Conservation (phyloP, 1,284 basidiomycete species). For the Vanrija humicola region DNA sequence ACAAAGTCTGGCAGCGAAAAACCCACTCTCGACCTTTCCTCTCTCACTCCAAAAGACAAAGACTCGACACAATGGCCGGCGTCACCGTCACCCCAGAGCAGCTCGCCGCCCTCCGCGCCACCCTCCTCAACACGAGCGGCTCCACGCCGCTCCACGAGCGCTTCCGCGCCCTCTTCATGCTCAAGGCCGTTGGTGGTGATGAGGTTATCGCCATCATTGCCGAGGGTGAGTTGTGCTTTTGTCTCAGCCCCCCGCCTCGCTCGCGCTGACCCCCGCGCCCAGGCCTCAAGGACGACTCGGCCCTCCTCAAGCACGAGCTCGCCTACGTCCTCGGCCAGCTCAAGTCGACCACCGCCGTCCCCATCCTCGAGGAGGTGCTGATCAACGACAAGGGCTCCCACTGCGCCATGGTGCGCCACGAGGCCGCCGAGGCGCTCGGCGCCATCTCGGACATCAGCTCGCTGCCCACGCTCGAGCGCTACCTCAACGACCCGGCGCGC, state of each 20-base stretch:
- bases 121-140: slow-evolving; percentile 71
- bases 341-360: slow-evolving; percentile 67
- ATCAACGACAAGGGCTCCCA: slow-evolving; percentile 55
- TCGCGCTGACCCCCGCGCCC: slow-evolving; percentile 1
- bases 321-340: slow-evolving; percentile 97
- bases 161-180: slow-evolving; percentile 88
- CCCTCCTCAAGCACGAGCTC: slow-evolving; percentile 92
- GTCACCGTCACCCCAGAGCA: slow-evolving; percentile 41
- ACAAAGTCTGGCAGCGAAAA: background rate
- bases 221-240: slow-evolving; percentile 57
- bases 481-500: slow-evolving; percentile 67
- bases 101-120: slow-evolving; percentile 39
- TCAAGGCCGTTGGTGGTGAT: slow-evolving; percentile 77
- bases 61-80: slow-evolving; percentile 26
- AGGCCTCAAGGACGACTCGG: slow-evolving; percentile 85
- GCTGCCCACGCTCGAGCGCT: slow-evolving; percentile 68
- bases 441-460: slow-evolving; percentile 74
- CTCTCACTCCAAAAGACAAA: background rate
- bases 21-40: background rate
- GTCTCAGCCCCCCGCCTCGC: too few species aligned
- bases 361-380: slow-evolving; percentile 73
- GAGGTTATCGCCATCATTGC: slow-evolving; percentile 77
- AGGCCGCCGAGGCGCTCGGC: slow-evolving; percentile 98
- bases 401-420: slow-evolving; percentile 91
- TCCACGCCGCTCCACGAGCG: slow-evolving; percentile 77